Conservation (phyloP, 345 rosid species). For the Brassica napus region Da-Ae NC_063452.1:7592001-7592500, state of each 20-base stretch:
- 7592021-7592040: conserved; percentile 52
- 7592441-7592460: conserved; percentile 94
- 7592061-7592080: conserved; percentile 85
- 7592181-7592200: conserved; percentile 19
- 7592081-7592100: conserved; percentile 85
- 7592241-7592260: conserved; percentile 55
- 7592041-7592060: conserved; percentile 68
- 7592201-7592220: conserved; percentile 44
- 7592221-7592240: conserved; percentile 57
- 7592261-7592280: conserved; percentile 50
- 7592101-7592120: conserved; percentile 80
- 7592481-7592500: conserved; percentile 79
- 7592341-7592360: conserved; percentile 73
- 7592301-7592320: conserved; percentile 82
- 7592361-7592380: conserved; percentile 93
- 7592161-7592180: conserved; percentile 35
- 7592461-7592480: conserved; percentile 84
- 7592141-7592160: conserved; percentile 56
- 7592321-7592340: conserved; percentile 73
- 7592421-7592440: conserved; percentile 99
- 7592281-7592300: conserved; percentile 52
- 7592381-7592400: conserved; percentile 71
- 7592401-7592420: conserved; percentile 95
- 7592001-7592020: conserved; percentile 60
- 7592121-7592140: conserved; percentile 61